phyloP scores from a whole-genome alignment of 2,329 filamentous ascomycete genomes.

The Colletotrichum neosansevieriae region DNA sequence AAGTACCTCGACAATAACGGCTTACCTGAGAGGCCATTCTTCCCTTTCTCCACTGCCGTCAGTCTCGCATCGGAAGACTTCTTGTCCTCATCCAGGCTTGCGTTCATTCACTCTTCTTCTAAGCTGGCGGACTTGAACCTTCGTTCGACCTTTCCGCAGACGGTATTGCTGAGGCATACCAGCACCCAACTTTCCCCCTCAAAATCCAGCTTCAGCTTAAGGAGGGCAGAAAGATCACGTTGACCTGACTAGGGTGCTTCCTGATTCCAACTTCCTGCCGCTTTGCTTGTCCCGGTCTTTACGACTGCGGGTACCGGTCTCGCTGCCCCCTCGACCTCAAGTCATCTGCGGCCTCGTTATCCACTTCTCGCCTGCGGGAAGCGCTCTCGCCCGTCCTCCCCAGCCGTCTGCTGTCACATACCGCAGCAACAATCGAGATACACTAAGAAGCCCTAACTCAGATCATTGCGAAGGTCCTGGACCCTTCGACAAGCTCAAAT shows the following conservation, averaged over 20 bases:
- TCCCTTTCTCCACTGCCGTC: constrained; percentile 39
- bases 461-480: constrained; percentile 36
- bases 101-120: constrained; percentile 12
- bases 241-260: constrained; percentile 23
- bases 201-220: constrained; percentile 23
- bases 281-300: constrained; percentile 30
- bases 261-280: constrained; percentile 20
- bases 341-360: constrained; percentile 30
- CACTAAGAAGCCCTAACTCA: constrained; percentile 36
- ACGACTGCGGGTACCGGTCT: constrained; percentile 39
- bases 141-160: constrained; percentile 13
- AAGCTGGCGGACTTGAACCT: constrained; percentile 5
- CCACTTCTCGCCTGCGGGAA: constrained; percentile 37
- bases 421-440: constrained; percentile 37
- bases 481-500: constrained; percentile 34
- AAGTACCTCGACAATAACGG: constrained; percentile 37
- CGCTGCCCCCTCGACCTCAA: constrained; percentile 40
- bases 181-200: constrained; percentile 7
- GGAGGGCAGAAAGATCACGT: constrained; percentile 29
- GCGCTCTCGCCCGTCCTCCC: constrained; percentile 30
- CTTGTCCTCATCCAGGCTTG: constrained; percentile 31
- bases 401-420: constrained; percentile 32
- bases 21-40: constrained; percentile 28
- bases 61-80: constrained; percentile 32
- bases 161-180: constrained; percentile 12